Conservation (phyloP, 176 grass and related monocot genomes). For the Zoysia pacifica region DNA sequence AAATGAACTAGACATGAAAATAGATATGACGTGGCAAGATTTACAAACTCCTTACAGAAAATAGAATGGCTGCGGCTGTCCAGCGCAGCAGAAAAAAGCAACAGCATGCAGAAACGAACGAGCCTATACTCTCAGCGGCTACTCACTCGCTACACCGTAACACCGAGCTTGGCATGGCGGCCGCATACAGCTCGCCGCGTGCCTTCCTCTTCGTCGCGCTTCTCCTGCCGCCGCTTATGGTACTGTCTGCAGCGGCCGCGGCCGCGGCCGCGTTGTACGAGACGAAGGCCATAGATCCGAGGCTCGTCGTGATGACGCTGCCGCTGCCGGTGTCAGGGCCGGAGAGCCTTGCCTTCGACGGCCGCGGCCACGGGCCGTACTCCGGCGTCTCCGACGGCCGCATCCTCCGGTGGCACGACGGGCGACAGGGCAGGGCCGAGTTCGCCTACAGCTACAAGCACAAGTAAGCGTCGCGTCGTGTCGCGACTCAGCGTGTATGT, state of each 20-base stretch:
- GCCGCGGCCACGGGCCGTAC: too few species aligned
- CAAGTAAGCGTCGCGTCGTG: conserved; percentile 4
- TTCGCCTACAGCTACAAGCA: conserved; percentile 69
- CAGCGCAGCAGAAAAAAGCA: too few species aligned
- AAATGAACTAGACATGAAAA: background rate
- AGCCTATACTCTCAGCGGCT: background rate
- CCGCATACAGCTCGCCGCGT: background rate
- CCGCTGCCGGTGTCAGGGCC: background rate
- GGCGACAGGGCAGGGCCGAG: conserved; percentile 46
- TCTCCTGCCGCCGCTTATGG: conserved; percentile 13
- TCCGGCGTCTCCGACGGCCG: background rate
- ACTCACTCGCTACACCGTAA: background rate
- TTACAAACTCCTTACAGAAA: conserved; percentile 2
- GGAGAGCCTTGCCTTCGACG: too few species aligned
- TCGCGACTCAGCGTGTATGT: too few species aligned
- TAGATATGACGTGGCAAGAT: background rate
- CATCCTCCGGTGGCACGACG: background rate
- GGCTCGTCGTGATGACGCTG: conserved; percentile 47
- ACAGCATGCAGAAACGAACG: too few species aligned
- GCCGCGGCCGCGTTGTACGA: conserved; percentile 3
- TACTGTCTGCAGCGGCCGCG: background rate
- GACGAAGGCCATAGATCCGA: conserved; percentile 44
- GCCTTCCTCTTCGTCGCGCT: background rate
- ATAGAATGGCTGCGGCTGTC: too few species aligned
- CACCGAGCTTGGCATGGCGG: background rate